A percentile compares a stretch with the other conserved stretches of the same genome.
Conservation (phyloP, 1,284 basidiomycete species). For the Meira miltonrushii region DNA sequence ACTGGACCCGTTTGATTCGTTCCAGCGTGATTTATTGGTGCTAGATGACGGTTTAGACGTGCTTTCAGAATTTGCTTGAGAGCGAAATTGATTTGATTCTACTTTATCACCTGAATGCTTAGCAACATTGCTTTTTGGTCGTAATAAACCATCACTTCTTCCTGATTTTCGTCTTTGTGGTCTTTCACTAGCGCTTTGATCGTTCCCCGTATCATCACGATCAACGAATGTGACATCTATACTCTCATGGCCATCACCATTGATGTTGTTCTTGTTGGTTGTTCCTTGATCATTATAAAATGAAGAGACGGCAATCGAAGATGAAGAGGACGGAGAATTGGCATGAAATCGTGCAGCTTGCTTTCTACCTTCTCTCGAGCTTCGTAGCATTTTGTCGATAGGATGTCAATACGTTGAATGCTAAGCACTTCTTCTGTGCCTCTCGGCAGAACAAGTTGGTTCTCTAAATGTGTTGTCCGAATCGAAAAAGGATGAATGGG, state of each 20-base stretch:
- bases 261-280: background rate
- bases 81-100: background rate
- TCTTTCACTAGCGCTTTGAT: background rate
- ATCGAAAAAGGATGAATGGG: background rate
- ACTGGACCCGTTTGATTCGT: too few species aligned
- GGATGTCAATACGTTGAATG: background rate
- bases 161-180: background rate
- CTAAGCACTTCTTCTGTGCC: background rate
- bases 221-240: background rate
- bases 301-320: constrained; percentile 1
- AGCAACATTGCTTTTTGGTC: background rate
- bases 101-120: background rate
- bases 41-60: too few species aligned
- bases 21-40: too few species aligned
- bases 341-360: constrained; percentile 10
- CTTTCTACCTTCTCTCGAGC: constrained; percentile 9
- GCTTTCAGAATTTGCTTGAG: background rate
- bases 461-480: background rate
- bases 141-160: background rate
- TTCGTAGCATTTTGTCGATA: constrained; percentile 4
- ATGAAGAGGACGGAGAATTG: background rate
- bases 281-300: background rate
- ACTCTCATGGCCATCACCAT: background rate
- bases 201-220: background rate
- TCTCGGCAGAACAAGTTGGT: background rate